These are phyloP conservation scores for Paxillus ammoniavirescens DNA, from an alignment of 768 basidiomycete species.

Conservation along the genomic window DNA sequence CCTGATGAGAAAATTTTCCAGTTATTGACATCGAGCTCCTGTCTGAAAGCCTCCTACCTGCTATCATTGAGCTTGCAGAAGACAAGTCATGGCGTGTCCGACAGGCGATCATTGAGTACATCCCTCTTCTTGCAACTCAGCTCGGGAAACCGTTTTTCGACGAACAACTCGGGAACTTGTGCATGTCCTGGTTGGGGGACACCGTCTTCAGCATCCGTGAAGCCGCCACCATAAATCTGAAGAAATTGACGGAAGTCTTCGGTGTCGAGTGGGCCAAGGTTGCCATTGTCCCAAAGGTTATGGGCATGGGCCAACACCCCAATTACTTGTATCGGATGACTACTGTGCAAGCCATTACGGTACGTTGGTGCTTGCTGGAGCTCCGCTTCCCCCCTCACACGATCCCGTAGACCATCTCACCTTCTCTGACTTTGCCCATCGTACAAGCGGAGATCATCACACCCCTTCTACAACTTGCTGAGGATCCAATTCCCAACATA, in stretches of 20 bases:
- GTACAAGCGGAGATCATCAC: constrained; percentile 82
- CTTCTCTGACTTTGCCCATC: constrained; percentile 82
- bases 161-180: constrained; percentile 92
- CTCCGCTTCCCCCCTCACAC: constrained; percentile 5
- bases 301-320: constrained; percentile 94
- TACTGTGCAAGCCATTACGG: constrained; percentile 96
- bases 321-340: constrained; percentile 99
- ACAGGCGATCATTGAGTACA: constrained; percentile 99
- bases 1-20: constrained; percentile 30
- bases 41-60: constrained; percentile 92
- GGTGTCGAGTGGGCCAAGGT: constrained; percentile 96
- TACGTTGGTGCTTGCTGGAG: constrained; percentile 37
- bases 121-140: constrained; percentile 98
- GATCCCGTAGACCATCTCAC: constrained; percentile 81
- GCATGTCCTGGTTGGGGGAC: constrained; percentile 99
- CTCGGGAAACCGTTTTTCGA: constrained; percentile 97
- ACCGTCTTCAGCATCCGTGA: constrained; percentile 98
- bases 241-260: constrained; percentile 96
- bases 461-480: constrained; percentile 76
- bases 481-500: constrained; percentile 96
- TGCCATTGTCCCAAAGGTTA: constrained; percentile 94
- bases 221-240: constrained; percentile 95
- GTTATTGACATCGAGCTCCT: constrained; percentile 98
- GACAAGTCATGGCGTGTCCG: constrained; percentile 99
- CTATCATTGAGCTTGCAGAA: constrained; percentile 96